phyloP scores from a whole-genome alignment of 1,284 basidiomycete genomes.

The Anthracocystis setariae region DNA sequence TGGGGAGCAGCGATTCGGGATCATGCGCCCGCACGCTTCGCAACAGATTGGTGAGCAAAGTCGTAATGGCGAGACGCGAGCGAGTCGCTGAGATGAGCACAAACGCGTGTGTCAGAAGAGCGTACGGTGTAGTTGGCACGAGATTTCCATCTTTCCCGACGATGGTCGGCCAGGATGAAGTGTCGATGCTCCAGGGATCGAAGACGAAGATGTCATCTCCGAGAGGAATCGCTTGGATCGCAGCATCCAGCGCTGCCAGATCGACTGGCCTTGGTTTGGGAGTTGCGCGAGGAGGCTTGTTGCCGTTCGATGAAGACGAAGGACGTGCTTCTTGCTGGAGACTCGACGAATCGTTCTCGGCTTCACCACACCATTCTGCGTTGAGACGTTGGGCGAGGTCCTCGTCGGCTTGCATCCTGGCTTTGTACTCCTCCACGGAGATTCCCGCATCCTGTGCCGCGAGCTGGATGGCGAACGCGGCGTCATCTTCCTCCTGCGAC shows the following conservation, averaged over 20 bases:
- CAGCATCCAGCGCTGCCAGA: slow-evolving; percentile 45
- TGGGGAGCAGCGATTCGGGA: slow-evolving; percentile 77
- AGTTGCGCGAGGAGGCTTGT: background rate
- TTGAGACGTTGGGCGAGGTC: slow-evolving; percentile 45
- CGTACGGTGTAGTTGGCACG: slow-evolving; percentile 74
- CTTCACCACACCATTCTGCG: slow-evolving; percentile 27
- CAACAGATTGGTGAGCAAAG: slow-evolving; percentile 82
- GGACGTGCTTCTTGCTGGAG: background rate
- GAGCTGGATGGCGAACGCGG: slow-evolving; percentile 35
- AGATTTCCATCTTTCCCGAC: slow-evolving; percentile 17
- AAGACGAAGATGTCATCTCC: slow-evolving; percentile 66
- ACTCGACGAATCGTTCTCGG: background rate
- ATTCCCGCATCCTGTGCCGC: slow-evolving; percentile 36
- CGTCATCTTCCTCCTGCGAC: slow-evolving; percentile 37
- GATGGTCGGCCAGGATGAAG: slow-evolving; percentile 50
- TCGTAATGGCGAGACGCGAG: slow-evolving; percentile 82
- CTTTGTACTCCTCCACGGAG: slow-evolving; percentile 15
- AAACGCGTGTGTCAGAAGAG: slow-evolving; percentile 81
- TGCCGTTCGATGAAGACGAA: background rate
- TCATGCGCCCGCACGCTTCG: slow-evolving; percentile 78
- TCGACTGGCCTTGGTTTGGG: slow-evolving; percentile 25
- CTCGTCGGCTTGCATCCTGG: slow-evolving; percentile 35
- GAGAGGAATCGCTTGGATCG: slow-evolving; percentile 56
- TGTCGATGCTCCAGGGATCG: slow-evolving; percentile 53
- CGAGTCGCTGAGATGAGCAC: slow-evolving; percentile 78